These are phyloP conservation scores for Backusella luteola DNA, from an alignment of 192 early-diverging fungal species.

Conservation along the genomic window DNA sequence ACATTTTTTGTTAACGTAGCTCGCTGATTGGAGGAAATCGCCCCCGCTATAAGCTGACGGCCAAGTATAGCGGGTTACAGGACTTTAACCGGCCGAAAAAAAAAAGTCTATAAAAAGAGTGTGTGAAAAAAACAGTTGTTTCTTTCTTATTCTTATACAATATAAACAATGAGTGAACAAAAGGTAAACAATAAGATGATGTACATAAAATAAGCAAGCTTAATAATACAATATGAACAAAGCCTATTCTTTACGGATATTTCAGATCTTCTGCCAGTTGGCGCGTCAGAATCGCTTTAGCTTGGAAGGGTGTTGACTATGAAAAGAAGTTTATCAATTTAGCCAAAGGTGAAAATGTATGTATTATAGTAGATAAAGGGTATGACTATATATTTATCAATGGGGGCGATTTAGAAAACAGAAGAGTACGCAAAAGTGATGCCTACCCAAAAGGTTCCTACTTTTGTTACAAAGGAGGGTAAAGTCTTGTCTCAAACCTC, in stretches of 20 bases:
- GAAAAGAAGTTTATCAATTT: slow-evolving; percentile 68
- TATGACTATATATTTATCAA: neutral
- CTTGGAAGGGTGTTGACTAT: slow-evolving; percentile 74
- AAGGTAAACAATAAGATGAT: neutral
- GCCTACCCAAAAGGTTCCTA: slow-evolving; percentile 68
- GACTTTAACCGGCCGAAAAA: neutral
- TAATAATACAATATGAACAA: neutral
- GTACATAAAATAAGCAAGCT: neutral
- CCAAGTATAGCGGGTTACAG: neutral
- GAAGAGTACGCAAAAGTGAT: slow-evolving; percentile 63
- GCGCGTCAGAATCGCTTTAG: slow-evolving; percentile 74
- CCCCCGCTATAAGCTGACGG: too few relatives aligned
- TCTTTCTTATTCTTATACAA: neutral
- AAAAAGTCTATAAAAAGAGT: neutral
- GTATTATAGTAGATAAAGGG: neutral
- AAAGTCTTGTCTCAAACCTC: slow-evolving; percentile 61
- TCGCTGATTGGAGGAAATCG: too few relatives aligned
- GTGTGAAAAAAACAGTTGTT: neutral
- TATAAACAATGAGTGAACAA: neutral
- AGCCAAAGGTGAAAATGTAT: slow-evolving; percentile 71
- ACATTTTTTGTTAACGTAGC: too few relatives aligned
- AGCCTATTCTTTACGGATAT: slow-evolving; percentile 66
- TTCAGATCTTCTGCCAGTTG: slow-evolving; percentile 75
- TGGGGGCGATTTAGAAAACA: slow-evolving; percentile 31
- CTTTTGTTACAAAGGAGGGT: slow-evolving; percentile 56